Evolutionary conservation across 805 yeast species (phyloP), one percentile per base, ranked within the genome.

Genomic region (Lachancea mirantina): DNA sequence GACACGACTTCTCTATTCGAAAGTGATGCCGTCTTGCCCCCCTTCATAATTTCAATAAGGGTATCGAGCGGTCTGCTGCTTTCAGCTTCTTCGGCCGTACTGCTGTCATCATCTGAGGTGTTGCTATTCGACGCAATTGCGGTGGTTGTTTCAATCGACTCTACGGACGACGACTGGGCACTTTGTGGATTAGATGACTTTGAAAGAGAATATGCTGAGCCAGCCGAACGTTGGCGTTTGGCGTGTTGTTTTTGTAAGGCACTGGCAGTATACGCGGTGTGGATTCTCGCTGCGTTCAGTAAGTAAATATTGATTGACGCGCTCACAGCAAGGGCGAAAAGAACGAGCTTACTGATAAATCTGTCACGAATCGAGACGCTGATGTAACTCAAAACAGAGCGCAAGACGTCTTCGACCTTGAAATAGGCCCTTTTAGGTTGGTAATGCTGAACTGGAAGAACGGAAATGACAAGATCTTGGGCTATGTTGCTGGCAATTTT

Each of bases 271-370:
- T 57, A 52, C 27, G 55, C 58, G 6, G 74, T 65, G 46, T 80
- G 83, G 34, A 70, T 67, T 56, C 83, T 72, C n/a, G 95, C 81
- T 36, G 84, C 92, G 49, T 85, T 84, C 55, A 89, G 70, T 45
- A 92, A 68, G 57, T 88, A 89, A 31, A 82, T 76, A 55, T 92
- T 92, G 42, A 84, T 76, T 5, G 81, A 76, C 35, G 84, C 72
- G 43, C 94, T 82, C 42, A 84, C 62, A 16, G 81, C 76, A 39
- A 88, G 74, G 8, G 76, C 76, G 40, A 82, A 67, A 27, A 88
- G 71, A 32, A 87, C 66, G 41, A 78, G 72, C 55, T 88, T 88
- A 40, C 92, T 77, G 44, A 87, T 72, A 40, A 84, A 64, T 34
- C 78, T 81, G 57, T 88, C 96, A 47, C 81, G 74, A 35, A 88